phyloP scores from a whole-genome alignment of 495 filamentous ascomycete species.

The Penicillium bialowiezense region DNA sequence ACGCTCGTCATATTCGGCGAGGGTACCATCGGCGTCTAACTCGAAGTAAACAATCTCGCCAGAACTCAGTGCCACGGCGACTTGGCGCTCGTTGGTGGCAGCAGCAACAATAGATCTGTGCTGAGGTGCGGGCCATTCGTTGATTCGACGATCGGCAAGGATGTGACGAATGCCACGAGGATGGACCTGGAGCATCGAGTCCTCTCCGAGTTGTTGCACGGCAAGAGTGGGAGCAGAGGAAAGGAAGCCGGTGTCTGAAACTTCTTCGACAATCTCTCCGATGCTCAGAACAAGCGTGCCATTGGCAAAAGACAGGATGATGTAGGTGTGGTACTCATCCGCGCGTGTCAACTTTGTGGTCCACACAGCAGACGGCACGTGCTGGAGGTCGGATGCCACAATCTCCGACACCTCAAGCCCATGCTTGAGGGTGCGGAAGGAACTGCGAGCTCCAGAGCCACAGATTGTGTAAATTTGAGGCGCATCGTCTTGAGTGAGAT shows the following conservation, averaged over 20 bases:
- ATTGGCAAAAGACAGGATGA: conserved; percentile 66
- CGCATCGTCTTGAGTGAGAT: conserved; percentile 85
- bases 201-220: conserved; percentile 90
- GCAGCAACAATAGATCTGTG: conserved; percentile 96
- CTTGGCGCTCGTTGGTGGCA: conserved; percentile 88
- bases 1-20: conserved; percentile 94
- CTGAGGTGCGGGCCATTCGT: conserved; percentile 91
- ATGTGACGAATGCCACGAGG: conserved; percentile 93
- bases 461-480: conserved; percentile 94
- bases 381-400: conserved; percentile 84
- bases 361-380: conserved; percentile 87
- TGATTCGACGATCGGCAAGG: conserved; percentile 71
- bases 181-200: conserved; percentile 91
- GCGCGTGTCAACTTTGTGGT: conserved; percentile 81
- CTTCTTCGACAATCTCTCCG: conserved; percentile 94
- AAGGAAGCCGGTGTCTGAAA: conserved; percentile 87
- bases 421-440: conserved; percentile 87
- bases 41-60: conserved; percentile 98
- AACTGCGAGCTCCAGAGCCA: conserved; percentile 82
- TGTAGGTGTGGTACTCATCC: conserved; percentile 84
- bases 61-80: conserved; percentile 88
- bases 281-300: conserved; percentile 86
- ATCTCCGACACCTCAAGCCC: conserved; percentile 92
- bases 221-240: conserved; percentile 83
- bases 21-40: conserved; percentile 83